Percentiles rank a stretch among this genome's conserved stretches.
Conservation (phyloP, 2,329 filamentous ascomycete species). For the Monosporascus ibericus region DNA sequence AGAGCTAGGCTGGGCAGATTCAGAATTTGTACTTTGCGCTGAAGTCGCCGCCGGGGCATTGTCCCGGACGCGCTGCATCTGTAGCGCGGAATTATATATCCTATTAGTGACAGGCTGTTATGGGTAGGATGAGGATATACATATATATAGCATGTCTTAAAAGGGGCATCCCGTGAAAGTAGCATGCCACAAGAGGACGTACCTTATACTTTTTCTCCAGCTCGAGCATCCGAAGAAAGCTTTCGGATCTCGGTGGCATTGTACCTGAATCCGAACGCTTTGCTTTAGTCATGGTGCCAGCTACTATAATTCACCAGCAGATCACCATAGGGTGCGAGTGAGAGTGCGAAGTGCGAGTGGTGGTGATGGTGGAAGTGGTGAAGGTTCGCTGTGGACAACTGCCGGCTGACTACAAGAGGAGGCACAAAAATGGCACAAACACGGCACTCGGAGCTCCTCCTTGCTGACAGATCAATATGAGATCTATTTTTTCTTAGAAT, state of each 20-base stretch:
- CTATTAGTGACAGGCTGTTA: constrained; percentile 21
- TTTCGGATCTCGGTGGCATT: constrained; percentile 33
- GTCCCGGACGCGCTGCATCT: constrained; percentile 33
- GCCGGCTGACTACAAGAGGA: too few relatives aligned
- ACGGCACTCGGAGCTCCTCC: too few relatives aligned
- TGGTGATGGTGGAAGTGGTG: not conserved
- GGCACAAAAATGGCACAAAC: too few relatives aligned
- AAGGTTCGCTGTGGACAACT: too few relatives aligned
- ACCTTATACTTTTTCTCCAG: constrained; percentile 55
- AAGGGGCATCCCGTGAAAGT: constrained; percentile 9
- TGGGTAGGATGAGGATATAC: constrained; percentile 14
- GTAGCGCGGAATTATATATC: constrained; percentile 21
- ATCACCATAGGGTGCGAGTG: not conserved
- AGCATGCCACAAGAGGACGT: constrained; percentile 27
- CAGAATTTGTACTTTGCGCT: constrained; percentile 21
- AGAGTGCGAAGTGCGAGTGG: not conserved
- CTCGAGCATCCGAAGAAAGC: constrained; percentile 54
- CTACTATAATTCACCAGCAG: not conserved
- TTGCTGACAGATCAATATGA: too few relatives aligned
- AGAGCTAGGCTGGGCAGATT: constrained; percentile 21
- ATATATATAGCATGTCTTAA: constrained; percentile 11
- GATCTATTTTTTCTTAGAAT: too few relatives aligned
- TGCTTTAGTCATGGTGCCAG: constrained; percentile 24
- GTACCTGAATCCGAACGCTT: constrained; percentile 18
- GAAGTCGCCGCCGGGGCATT: constrained; percentile 19